phyloP scores from a whole-genome alignment of 805 yeast species.

The Ogataea neopini region DNA sequence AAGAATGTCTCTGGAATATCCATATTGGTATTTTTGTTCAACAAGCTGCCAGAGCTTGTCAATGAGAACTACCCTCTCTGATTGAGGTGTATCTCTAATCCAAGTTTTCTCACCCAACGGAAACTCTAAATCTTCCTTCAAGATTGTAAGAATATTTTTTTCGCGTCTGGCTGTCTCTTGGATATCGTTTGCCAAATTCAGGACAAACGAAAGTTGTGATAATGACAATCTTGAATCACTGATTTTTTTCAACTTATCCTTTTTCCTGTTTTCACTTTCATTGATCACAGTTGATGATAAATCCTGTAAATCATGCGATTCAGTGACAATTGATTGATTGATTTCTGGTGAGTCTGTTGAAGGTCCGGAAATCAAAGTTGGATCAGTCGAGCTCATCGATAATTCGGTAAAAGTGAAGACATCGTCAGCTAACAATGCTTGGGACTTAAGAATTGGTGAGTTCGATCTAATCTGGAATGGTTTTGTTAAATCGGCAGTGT shows the following conservation, averaged over 20 bases:
- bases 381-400: slow-evolving; percentile 9
- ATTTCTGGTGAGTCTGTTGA: no score
- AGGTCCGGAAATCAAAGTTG: slow-evolving; percentile 7
- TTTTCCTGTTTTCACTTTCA: no score
- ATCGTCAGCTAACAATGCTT: slow-evolving; percentile 11
- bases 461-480: slow-evolving; percentile 14
- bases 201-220: slow-evolving; percentile 52
- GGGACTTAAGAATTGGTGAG: slow-evolving; percentile 26
- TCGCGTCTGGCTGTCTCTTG: slow-evolving; percentile 60
- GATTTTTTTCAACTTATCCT: slow-evolving; percentile 27
- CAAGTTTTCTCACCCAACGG: slow-evolving; percentile 78
- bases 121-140: slow-evolving; percentile 62
- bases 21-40: slow-evolving; percentile 46
- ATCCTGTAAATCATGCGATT: no score
- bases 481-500: slow-evolving; percentile 25
- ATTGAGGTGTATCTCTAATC: slow-evolving; percentile 73
- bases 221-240: slow-evolving; percentile 59
- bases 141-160: slow-evolving; percentile 49
- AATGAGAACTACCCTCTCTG: slow-evolving; percentile 50
- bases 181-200: slow-evolving; percentile 48
- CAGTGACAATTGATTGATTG: no score
- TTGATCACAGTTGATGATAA: no score
- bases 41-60: slow-evolving; percentile 50
- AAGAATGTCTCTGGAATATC: slow-evolving; percentile 53
- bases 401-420: slow-evolving; percentile 9